phyloP scores from a whole-genome alignment of 208 protist genomes.

The Ichthyophonus hoferi region DNA sequence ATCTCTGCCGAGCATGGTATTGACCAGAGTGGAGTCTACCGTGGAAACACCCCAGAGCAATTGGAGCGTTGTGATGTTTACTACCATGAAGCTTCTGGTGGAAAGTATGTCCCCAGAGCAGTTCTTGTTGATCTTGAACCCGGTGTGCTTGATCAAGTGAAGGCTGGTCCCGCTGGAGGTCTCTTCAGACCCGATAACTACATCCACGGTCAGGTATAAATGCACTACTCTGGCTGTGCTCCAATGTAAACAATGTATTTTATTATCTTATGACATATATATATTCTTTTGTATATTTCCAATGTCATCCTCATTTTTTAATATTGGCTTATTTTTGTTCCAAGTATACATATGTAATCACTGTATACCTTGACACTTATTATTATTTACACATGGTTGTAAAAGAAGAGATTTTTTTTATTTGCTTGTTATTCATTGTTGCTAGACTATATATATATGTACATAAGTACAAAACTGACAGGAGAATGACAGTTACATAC shows the following conservation, averaged over 20 bases:
- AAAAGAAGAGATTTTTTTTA: no score
- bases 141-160: slow-evolving; percentile 93
- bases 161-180: slow-evolving; percentile 80
- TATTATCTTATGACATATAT: no score
- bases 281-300: no score
- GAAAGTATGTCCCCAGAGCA: slow-evolving; percentile 69
- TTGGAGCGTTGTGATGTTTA: slow-evolving; percentile 97
- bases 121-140: slow-evolving; percentile 81
- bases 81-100: slow-evolving; percentile 79
- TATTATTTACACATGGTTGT: background rate
- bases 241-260: no score
- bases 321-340: no score
- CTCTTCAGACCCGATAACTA: slow-evolving; percentile 95
- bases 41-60: slow-evolving; percentile 80
- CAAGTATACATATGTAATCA: background rate
- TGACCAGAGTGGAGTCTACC: slow-evolving; percentile 84
- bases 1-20: slow-evolving; percentile 73
- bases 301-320: no score
- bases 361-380: background rate
- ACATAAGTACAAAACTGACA: no score
- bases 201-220: slow-evolving; percentile 83
- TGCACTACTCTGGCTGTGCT: no score
- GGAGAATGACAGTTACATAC: no score
- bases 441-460: no score
- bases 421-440: no score